Conservation (phyloP, 768 basidiomycete species). For the Podaxis sp. region DNA sequence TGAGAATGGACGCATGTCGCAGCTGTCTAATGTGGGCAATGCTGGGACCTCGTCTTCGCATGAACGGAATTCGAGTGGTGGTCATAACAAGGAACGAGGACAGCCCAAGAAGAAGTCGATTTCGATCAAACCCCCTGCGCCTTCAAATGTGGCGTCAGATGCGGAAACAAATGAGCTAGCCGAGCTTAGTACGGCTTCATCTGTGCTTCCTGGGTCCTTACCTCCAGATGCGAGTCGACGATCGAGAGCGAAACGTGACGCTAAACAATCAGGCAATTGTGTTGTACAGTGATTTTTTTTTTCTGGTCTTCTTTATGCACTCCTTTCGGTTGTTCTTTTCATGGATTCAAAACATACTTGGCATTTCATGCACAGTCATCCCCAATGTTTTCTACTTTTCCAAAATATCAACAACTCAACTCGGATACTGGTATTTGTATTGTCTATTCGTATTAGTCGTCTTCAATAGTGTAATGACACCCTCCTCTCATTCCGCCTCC, state of each 20-base stretch:
- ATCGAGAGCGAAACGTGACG: slow-evolving; percentile 40
- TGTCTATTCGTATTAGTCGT: not conserved
- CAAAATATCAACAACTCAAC: not conserved
- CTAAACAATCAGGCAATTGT: slow-evolving; percentile 42
- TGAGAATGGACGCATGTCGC: slow-evolving; percentile 15
- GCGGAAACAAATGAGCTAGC: slow-evolving; percentile 21
- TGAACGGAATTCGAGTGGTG: slow-evolving; percentile 4
- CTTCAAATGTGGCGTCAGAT: slow-evolving; percentile 25
- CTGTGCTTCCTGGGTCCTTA: slow-evolving; percentile 36
- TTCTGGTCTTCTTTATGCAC: slow-evolving; percentile 8
- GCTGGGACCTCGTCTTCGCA: slow-evolving; percentile 10
- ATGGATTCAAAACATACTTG: slow-evolving; percentile 8
- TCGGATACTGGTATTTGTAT: slow-evolving; percentile 10
- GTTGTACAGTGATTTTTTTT: slow-evolving; percentile 41
- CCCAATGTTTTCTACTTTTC: not conserved
- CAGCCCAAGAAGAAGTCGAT: not conserved
- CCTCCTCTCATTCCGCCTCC: not conserved
- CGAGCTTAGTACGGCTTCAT: slow-evolving; percentile 21
- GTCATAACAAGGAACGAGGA: slow-evolving; percentile 1
- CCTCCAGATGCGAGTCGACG: slow-evolving; percentile 31
- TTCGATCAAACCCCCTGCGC: not conserved
- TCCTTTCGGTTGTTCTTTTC: slow-evolving; percentile 5
- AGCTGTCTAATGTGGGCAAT: slow-evolving; percentile 15
- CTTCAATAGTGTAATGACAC: not conserved
- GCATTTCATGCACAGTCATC: not conserved